Base-by-base conservation (phyloP, 495 filamentous ascomycete genomes). In the Rostrohypoxylon terebratum region DNA sequence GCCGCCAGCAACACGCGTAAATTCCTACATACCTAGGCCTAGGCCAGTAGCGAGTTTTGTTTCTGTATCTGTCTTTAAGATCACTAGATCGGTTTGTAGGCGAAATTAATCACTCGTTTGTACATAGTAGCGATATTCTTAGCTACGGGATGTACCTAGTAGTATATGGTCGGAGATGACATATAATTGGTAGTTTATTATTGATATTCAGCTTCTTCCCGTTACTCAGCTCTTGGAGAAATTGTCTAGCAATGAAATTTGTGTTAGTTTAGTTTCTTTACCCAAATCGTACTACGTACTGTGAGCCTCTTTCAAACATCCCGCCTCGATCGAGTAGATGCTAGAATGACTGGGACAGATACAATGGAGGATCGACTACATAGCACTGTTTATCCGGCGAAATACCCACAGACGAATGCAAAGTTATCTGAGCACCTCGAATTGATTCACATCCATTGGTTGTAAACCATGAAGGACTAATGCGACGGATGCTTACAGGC, bases 361-460 rank as follows among this genome's bases (percentile, higher is more conserved):
- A 55, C 28, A 28, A 28, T 28, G 18, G 38, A 47, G 64, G 68
- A 72, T 75, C 59, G 42, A 65, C 68, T 60, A 65, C 34, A 2
- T 48, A 48, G 53, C 40, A 38, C 59, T 64, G 59, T 74, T 74
- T 74, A 74, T 61, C 72, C 72, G 72, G 68, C 59, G 28, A 55
- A 71, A 70, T 75, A 75, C 63, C 72, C 72, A 75, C 68, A 64
- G 63, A 55, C 72, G 67, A 51, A 71, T 75, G 72, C 68, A 71
- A 20, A 65, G 59, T 71, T 71, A 75, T 75, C 72, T 68, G 63
- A 68, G 68, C 59, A 28, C 54, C 42, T 66, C 68, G 63, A 60
- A 66, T 66, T 73, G 20, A 11, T 33, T 23, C 11, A 16, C 36
- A 55, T 63, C 59, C 59, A 62, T 73, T 73, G 71, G 71, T 20